phyloP scores from a whole-genome alignment of 1,284 basidiomycete species.

The Cryptococcus sp. region DNA sequence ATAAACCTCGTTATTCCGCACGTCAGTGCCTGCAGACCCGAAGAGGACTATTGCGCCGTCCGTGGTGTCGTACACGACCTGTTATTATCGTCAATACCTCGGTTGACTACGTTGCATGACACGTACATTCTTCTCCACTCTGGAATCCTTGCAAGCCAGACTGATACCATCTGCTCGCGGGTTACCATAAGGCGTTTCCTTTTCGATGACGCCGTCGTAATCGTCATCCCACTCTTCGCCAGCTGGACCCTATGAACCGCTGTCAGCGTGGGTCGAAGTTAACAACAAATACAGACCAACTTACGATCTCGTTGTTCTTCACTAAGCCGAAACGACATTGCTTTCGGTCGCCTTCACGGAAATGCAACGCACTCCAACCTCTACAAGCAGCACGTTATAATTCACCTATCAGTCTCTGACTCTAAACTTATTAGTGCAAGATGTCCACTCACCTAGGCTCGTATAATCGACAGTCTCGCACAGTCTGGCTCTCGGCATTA shows the following conservation, averaged over 20 bases:
- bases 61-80: conserved; percentile 53
- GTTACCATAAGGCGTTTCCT: conserved; percentile 44
- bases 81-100: background rate
- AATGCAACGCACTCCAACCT: conserved; percentile 54
- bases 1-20: conserved; percentile 48
- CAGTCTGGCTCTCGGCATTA: conserved; percentile 48
- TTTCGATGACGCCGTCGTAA: conserved; percentile 49
- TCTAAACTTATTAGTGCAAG: background rate
- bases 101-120: background rate
- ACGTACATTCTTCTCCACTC: conserved; percentile 51
- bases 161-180: conserved; percentile 54
- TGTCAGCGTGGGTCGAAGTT: background rate
- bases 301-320: conserved; percentile 50
- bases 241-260: conserved; percentile 44
- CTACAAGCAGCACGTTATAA: conserved; percentile 17
- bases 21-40: conserved; percentile 47
- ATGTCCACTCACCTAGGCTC: conserved; percentile 47
- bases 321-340: conserved; percentile 45
- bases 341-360: conserved; percentile 51
- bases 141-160: conserved; percentile 52
- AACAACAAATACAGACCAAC: conserved; percentile 5
- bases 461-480: conserved; percentile 49
- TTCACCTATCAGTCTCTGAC: background rate
- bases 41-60: conserved; percentile 55
- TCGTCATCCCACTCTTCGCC: conserved; percentile 55